Evolutionary conservation across 106 monocot species (phyloP).

Genomic region (Posidonia australis): DNA sequence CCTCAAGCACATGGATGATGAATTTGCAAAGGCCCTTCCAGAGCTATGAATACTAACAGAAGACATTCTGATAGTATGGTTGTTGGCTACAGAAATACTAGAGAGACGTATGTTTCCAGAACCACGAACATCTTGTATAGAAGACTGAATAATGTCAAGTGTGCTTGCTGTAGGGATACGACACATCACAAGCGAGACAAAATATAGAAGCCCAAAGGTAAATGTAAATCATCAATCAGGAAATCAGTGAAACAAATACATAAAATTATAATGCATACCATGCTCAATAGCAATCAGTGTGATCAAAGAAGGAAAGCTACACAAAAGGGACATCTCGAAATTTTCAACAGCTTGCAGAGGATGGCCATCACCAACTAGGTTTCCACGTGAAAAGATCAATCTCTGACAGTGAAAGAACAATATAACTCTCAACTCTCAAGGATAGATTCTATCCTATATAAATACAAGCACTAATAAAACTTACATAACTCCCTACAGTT

Average conservation of each 20-base stretch:
- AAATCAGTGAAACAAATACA: not conserved
- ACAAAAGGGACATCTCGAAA: constrained; percentile 41
- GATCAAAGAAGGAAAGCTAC: constrained; percentile 76
- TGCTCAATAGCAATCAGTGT: constrained; percentile 69
- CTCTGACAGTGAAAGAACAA: constrained; percentile 34
- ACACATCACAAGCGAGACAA: not conserved
- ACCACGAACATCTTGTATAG: constrained; percentile 42
- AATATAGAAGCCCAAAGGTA: constrained; percentile 6
- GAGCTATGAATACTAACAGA: constrained; percentile 60
- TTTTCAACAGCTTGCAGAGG: constrained; percentile 44
- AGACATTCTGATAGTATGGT: constrained; percentile 57
- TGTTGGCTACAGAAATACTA: constrained; percentile 61
- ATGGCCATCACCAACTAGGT: constrained; percentile 65
- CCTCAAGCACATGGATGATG: constrained; percentile 78
- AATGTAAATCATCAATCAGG: not conserved
- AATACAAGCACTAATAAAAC: constrained; percentile 9
- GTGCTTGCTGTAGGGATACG: constrained; percentile 54
- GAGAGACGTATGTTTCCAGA: constrained; percentile 36
- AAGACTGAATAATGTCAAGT: constrained; percentile 46
- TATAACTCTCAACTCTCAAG: not conserved
- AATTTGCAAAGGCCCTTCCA: constrained; percentile 76
- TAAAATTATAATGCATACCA: constrained; percentile 28
- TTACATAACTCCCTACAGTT: constrained; percentile 59
- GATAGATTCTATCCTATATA: not conserved
- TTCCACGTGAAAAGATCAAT: constrained; percentile 87